A percentile compares a stretch with the other conserved stretches of the same genome.
These are phyloP conservation scores for Endocladia muricata DNA, from an alignment of 31 red algal genomes.

Conservation along the genomic window DNA sequence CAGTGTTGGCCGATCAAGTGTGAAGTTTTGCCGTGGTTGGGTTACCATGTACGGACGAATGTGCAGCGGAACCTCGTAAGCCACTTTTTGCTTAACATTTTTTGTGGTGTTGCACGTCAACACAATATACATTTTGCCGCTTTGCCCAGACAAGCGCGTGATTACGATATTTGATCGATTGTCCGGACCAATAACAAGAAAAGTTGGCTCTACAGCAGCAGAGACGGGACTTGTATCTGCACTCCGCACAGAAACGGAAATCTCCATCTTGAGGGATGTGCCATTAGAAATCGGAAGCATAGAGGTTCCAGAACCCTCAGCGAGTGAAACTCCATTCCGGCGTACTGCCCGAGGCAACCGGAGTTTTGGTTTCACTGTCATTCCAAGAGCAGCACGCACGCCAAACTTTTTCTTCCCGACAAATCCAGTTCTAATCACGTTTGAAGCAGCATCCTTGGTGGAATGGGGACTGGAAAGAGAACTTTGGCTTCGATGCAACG, in stretches of 20 bases:
- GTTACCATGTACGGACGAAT: conserved; percentile 29
- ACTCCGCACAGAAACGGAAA: neutral
- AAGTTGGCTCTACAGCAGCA: neutral
- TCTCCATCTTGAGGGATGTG: neutral
- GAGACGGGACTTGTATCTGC: neutral
- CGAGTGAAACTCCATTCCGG: neutral
- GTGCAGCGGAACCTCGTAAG: conserved; percentile 39
- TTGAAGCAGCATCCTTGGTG: too few relatives aligned
- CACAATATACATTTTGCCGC: conserved; percentile 12
- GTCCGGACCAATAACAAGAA: neutral
- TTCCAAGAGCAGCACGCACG: too few relatives aligned
- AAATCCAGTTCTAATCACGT: too few relatives aligned
- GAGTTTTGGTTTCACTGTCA: conserved; percentile 19
- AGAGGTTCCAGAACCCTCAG: neutral
- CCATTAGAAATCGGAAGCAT: conserved; percentile 13
- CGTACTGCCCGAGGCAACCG: conserved; percentile 9
- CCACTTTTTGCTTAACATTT: neutral
- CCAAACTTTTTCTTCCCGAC: too few relatives aligned
- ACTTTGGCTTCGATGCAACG: too few relatives aligned
- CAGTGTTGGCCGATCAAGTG: conserved; percentile 48
- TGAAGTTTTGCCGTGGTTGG: conserved; percentile 17
- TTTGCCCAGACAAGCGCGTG: neutral
- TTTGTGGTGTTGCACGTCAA: conserved; percentile 6
- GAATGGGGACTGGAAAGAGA: too few relatives aligned
- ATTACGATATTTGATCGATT: conserved; percentile 9